Evolutionary conservation across 1,284 basidiomycete species (phyloP), one percentile per base, ranked within the genome.

Genomic region (Tremellales sp.): DNA sequence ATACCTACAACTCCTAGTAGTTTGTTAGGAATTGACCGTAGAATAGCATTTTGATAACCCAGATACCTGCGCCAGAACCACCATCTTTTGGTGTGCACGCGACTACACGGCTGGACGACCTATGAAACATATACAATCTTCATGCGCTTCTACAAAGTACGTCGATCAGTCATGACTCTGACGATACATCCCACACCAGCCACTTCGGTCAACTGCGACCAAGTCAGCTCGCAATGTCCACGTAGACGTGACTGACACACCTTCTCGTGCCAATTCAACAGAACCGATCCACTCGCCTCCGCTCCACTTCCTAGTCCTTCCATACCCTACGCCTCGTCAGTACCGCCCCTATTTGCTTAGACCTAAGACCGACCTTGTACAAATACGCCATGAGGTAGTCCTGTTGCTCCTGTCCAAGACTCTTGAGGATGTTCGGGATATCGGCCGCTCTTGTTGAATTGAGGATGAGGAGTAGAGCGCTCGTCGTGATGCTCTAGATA

Each of bases 361-460:
- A 31, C 19, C 11, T 8, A 10, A 17, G 36, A 39, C 36, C 43
- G 36, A 70, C 73, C 61, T 98, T 98, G 83, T 98, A 98, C 22
- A 98, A 77, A 68, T 96, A 98, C 72, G 96, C 97, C 94, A 97
- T 98, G 50, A 97, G 79, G 29, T 84, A 88, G 66, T 97, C 94
- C 63, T 96, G 90, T 56, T 87, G 80, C 42, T 89, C 85, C 53
- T 83, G 81, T 6, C 83, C 81, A 36, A 97, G 80, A 1, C 80
- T 72, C 67, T 85, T 86, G 67, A 97, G 78, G 39, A 88, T 83
- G 24, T 75, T 76, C 1, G 86, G 77, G 51, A 99, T 93, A 57
- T 97, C 94, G 6, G 88, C 80, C 3, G 91, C 81, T 68, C 94
- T 91, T 12, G 93, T 97, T 51, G 89, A 92, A 76, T 96, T 97